These are phyloP conservation scores for Puccinia triticina DNA, from an alignment of 1,284 basidiomycete species.

Conservation along the genomic window DNA sequence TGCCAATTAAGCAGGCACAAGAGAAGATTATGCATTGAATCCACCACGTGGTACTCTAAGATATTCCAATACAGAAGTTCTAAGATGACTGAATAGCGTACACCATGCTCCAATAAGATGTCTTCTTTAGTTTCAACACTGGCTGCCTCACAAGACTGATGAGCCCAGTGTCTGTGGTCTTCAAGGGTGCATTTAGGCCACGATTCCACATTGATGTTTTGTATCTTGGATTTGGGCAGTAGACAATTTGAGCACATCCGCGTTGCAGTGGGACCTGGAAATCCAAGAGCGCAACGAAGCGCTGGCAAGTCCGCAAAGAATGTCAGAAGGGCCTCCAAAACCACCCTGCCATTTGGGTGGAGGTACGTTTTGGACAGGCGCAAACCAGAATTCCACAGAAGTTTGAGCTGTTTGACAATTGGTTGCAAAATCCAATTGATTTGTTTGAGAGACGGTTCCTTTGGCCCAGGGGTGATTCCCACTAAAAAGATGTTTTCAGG, in stretches of 20 bases:
- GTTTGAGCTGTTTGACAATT: slow-evolving; percentile 58
- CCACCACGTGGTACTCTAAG: slow-evolving; percentile 24
- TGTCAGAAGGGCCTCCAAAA: not conserved
- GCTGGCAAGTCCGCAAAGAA: slow-evolving; percentile 52
- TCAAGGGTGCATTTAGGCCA: slow-evolving; percentile 8
- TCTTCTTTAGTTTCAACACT: not conserved
- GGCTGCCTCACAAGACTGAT: not conserved
- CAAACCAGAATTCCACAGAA: slow-evolving; percentile 59
- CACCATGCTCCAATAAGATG: not conserved
- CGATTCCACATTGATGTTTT: not conserved
- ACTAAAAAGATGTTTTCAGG: slow-evolving; percentile 53
- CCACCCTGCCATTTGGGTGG: not conserved
- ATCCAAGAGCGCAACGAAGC: slow-evolving; percentile 45
- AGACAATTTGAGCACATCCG: slow-evolving; percentile 51
- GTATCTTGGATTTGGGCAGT: not conserved
- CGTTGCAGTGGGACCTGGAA: slow-evolving; percentile 3
- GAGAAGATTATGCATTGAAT: slow-evolving; percentile 41
- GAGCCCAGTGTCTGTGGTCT: slow-evolving; percentile 5
- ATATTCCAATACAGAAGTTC: slow-evolving; percentile 33
- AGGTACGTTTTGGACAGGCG: not conserved
- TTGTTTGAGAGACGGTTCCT: slow-evolving; percentile 59
- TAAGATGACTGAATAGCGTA: slow-evolving; percentile 25
- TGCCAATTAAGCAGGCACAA: slow-evolving; percentile 20
- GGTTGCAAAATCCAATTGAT: slow-evolving; percentile 59
- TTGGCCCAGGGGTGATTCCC: slow-evolving; percentile 61